Evolutionary conservation across 2,329 filamentous ascomycete species (phyloP).

Genomic region (Aspergillus udagawae): DNA sequence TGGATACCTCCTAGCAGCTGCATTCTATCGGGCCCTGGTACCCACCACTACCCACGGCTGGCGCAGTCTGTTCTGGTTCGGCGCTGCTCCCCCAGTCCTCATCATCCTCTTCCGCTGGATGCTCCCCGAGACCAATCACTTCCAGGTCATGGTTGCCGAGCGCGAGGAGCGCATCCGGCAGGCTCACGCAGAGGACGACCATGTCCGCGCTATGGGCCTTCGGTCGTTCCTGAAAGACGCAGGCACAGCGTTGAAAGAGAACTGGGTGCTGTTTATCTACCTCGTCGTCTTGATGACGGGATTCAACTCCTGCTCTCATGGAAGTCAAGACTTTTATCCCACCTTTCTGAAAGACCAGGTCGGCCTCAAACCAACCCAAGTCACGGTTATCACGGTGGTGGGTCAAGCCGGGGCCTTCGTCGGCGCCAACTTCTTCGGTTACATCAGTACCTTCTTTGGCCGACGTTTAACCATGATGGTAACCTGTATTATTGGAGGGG

Average conservation of each 20-base stretch:
- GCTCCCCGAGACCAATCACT: conserved; percentile 71
- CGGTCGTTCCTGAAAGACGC: not conserved
- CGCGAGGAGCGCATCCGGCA: conserved; percentile 28
- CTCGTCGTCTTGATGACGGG: not conserved
- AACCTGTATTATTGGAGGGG: not conserved
- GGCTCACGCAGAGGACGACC: conserved; percentile 29
- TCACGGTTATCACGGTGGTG: not conserved
- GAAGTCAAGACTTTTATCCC: not conserved
- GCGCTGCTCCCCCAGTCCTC: conserved; percentile 39
- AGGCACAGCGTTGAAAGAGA: not conserved
- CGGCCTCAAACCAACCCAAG: not conserved
- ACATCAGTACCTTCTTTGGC: not conserved
- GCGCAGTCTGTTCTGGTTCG: not conserved
- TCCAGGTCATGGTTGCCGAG: conserved; percentile 36
- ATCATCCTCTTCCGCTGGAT: conserved; percentile 67
- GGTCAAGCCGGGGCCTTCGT: not conserved
- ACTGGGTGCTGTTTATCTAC: not conserved
- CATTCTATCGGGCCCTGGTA: not conserved
- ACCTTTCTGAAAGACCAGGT: not conserved
- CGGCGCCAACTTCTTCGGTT: not conserved
- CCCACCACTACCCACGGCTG: not conserved
- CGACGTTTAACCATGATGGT: not conserved
- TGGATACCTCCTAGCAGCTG: not conserved
- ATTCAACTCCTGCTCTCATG: not conserved
- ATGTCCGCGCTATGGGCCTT: conserved; percentile 28